These are phyloP conservation scores for Cydonia oblonga DNA, from an alignment of 331 rosid species.

Conservation along the genomic window DNA sequence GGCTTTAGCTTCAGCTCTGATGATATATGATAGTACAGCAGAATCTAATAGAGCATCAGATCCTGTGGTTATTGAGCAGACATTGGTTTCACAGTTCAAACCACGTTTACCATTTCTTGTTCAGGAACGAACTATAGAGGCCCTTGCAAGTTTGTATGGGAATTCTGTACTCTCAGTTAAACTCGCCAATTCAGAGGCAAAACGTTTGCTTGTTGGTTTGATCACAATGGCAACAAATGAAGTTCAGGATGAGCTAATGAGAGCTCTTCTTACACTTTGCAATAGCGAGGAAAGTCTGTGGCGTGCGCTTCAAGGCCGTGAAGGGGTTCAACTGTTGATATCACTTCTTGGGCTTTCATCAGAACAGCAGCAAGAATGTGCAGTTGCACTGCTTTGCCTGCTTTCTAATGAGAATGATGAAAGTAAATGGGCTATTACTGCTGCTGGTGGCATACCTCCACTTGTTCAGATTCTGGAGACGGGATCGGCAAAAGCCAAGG, in stretches of 20 bases:
- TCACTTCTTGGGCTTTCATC: slow-evolving; percentile 96
- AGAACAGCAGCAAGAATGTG: slow-evolving; percentile 98
- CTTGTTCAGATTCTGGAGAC: slow-evolving; percentile 96
- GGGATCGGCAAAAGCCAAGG: slow-evolving; percentile 93
- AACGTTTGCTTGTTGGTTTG: slow-evolving; percentile 88
- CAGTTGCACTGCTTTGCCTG: slow-evolving; percentile 89
- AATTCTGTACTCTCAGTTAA: slow-evolving; percentile 58
- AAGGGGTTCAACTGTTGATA: slow-evolving; percentile 87
- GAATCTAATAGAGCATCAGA: slow-evolving; percentile 85
- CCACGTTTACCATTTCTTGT: slow-evolving; percentile 74
- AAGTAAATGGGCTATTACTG: slow-evolving; percentile 97
- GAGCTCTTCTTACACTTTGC: slow-evolving; percentile 72
- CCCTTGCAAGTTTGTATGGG: slow-evolving; percentile 92
- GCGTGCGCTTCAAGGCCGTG: slow-evolving; percentile 91
- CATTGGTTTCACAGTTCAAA: slow-evolving; percentile 73
- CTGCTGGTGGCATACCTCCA: slow-evolving; percentile 99
- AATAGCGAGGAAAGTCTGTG: slow-evolving; percentile 75
- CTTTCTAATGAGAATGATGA: slow-evolving; percentile 87
- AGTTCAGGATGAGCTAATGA: slow-evolving; percentile 84
- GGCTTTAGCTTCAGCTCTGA: slow-evolving; percentile 96
- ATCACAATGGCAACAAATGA: slow-evolving; percentile 93
- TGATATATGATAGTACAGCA: slow-evolving; percentile 83
- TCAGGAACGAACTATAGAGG: slow-evolving; percentile 90
- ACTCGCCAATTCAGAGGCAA: slow-evolving; percentile 76
- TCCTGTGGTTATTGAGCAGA: slow-evolving; percentile 66